A percentile compares a stretch with the other conserved stretches of the same genome.
Evolutionary conservation across 1,284 basidiomycete genomes (phyloP).

Genomic region (Apiotrichum siamense): DNA sequence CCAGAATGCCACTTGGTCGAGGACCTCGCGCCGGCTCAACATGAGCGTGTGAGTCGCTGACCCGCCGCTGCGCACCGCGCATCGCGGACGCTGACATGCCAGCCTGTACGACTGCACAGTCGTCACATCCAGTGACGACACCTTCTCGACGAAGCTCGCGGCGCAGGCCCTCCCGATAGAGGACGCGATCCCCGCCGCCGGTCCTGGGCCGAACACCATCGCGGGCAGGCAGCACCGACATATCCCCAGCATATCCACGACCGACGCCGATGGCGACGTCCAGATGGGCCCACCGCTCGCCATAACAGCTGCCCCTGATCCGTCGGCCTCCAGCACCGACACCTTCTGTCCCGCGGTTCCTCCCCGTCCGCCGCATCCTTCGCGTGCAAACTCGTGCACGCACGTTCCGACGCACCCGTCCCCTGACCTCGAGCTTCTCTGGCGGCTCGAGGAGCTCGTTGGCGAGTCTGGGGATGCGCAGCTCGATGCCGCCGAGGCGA

Average conservation of each 20-base stretch:
- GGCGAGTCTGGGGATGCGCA: slow-evolving; percentile 33
- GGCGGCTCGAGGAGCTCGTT: slow-evolving; percentile 35
- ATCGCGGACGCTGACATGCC: not conserved
- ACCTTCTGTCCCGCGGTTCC: not conserved
- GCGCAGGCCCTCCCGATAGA: not conserved
- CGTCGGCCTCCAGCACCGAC: not conserved
- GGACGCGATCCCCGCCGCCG: not conserved
- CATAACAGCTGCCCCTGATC: no score
- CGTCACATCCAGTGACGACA: slow-evolving; percentile 40
- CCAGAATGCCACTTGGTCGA: slow-evolving; percentile 50
- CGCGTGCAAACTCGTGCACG: not conserved
- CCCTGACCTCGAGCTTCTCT: slow-evolving; percentile 26
- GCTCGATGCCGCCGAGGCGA: slow-evolving; percentile 15
- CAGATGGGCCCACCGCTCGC: slow-evolving; percentile 4
- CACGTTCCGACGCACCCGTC: not conserved
- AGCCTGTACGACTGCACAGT: slow-evolving; percentile 51
- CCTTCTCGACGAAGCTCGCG: slow-evolving; percentile 6
- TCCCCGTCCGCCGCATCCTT: not conserved
- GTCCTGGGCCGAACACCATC: slow-evolving; percentile 2
- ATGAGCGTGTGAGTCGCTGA: slow-evolving; percentile 44
- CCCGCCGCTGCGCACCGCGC: not conserved
- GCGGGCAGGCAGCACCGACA: not conserved
- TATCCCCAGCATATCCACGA: not conserved
- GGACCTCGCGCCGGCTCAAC: slow-evolving; percentile 40
- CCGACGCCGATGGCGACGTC: slow-evolving; percentile 11